Evolutionary conservation across 345 rosid species (phyloP).

Genomic region (Populus pruinosa): DNA sequence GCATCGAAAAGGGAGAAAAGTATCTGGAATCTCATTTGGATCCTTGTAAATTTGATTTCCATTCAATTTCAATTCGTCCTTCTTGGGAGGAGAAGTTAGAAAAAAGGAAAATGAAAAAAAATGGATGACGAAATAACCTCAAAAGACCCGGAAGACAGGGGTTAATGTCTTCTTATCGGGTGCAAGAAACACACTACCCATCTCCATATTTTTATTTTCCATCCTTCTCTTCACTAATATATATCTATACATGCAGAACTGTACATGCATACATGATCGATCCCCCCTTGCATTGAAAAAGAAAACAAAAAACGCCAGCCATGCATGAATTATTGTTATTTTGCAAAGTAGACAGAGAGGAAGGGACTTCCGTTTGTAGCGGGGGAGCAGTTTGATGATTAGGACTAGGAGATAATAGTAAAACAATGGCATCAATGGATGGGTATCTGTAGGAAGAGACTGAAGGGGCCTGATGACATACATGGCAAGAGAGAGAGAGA

Average conservation of each 20-base stretch:
- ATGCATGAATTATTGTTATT: constrained; percentile 34
- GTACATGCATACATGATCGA: constrained; percentile 5
- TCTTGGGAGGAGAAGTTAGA: neutral
- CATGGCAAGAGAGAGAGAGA: neutral
- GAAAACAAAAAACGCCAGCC: constrained; percentile 1
- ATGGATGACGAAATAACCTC: constrained; percentile 9
- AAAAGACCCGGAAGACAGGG: constrained; percentile 42
- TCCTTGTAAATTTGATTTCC: constrained; percentile 25
- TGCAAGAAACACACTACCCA: constrained; percentile 26
- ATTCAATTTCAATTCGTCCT: constrained; percentile 27
- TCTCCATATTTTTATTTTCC: constrained; percentile 3
- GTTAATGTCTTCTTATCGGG: constrained; percentile 35
- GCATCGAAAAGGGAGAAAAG: constrained; percentile 14
- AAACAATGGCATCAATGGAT: constrained; percentile 25
- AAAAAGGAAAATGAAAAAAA: neutral
- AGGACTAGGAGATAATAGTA: constrained; percentile 26
- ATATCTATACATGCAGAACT: neutral
- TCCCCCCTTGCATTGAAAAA: neutral
- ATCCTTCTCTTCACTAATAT: neutral
- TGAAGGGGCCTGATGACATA: constrained; percentile 17
- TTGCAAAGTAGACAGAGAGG: constrained; percentile 4
- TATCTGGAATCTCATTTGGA: constrained; percentile 8
- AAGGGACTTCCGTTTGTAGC: constrained; percentile 33
- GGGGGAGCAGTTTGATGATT: constrained; percentile 54
- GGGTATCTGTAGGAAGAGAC: constrained; percentile 44